Conservation (phyloP, 352 stramenopile genomes). For the Pilasporangium apinafurcum region DNA sequence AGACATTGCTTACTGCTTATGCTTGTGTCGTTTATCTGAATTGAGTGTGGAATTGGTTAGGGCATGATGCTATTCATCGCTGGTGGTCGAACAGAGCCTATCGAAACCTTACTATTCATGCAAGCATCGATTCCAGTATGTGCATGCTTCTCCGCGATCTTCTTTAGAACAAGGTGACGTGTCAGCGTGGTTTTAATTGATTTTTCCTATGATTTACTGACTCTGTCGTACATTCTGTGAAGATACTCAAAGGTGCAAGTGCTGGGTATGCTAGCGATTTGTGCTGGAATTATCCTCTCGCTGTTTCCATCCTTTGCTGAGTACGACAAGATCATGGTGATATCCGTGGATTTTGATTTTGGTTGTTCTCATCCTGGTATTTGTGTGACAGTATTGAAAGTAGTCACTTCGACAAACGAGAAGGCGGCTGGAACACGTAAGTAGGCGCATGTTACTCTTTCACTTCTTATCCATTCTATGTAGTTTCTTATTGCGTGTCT, state of each 20-base stretch:
- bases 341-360: too few species aligned
- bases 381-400: slow-evolving; percentile 41
- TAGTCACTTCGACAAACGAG: slow-evolving; percentile 54
- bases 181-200: not conserved
- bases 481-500: not conserved
- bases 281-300: slow-evolving; percentile 58
- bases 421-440: slow-evolving; percentile 80
- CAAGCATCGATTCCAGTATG: slow-evolving; percentile 77
- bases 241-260: slow-evolving; percentile 74
- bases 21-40: not conserved
- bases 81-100: slow-evolving; percentile 74
- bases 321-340: too few species aligned
- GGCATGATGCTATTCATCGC: slow-evolving; percentile 82
- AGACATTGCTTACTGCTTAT: too few species aligned
- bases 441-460: not conserved
- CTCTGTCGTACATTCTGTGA: not conserved
- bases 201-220: not conserved
- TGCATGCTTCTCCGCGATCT: slow-evolving; percentile 39
- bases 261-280: slow-evolving; percentile 64
- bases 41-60: slow-evolving; percentile 14
- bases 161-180: slow-evolving; percentile 48
- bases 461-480: not conserved
- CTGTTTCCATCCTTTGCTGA: slow-evolving; percentile 72
- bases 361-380: not conserved
- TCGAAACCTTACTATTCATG: slow-evolving; percentile 80